phyloP scores from a whole-genome alignment of 169 alveolate genomes.

The Perkinsus olseni region DNA sequence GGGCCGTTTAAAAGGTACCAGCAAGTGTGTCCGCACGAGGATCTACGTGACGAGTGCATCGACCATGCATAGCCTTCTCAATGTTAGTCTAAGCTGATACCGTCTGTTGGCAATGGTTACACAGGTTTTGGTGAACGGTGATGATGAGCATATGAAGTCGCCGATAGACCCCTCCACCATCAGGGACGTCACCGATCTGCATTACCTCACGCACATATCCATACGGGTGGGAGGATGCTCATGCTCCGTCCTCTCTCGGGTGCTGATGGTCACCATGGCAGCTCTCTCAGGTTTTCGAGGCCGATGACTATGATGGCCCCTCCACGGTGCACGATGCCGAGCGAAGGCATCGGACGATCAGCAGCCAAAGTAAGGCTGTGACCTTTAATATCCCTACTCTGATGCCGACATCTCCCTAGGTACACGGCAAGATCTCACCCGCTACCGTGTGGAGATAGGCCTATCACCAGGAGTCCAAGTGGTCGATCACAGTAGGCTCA shows the following conservation, averaged over 20 bases:
- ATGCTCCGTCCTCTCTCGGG: no score
- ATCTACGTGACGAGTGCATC: constrained; percentile 79
- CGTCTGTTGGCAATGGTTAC: background rate
- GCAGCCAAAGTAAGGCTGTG: background rate
- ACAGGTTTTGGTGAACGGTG: constrained; percentile 41
- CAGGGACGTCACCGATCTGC: constrained; percentile 51
- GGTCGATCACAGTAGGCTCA: background rate
- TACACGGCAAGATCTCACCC: background rate
- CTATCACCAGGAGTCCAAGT: background rate
- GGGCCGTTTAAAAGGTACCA: background rate
- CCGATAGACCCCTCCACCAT: constrained; percentile 33
- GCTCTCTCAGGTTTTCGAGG: background rate
- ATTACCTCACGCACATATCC: constrained; percentile 64
- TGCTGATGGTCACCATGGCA: background rate
- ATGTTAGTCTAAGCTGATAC: constrained; percentile 26
- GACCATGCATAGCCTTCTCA: constrained; percentile 52
- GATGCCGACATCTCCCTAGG: background rate
- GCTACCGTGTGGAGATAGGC: background rate
- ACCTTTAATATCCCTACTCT: background rate
- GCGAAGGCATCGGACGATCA: background rate
- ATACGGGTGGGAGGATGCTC: constrained; percentile 56
- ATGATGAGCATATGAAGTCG: constrained; percentile 35
- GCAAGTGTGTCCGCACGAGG: constrained; percentile 41
- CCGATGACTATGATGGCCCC: background rate
- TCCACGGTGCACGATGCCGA: background rate